Conservation (phyloP, 2,329 filamentous ascomycete genomes). For the Cordyceps cateniannulata region DNA sequence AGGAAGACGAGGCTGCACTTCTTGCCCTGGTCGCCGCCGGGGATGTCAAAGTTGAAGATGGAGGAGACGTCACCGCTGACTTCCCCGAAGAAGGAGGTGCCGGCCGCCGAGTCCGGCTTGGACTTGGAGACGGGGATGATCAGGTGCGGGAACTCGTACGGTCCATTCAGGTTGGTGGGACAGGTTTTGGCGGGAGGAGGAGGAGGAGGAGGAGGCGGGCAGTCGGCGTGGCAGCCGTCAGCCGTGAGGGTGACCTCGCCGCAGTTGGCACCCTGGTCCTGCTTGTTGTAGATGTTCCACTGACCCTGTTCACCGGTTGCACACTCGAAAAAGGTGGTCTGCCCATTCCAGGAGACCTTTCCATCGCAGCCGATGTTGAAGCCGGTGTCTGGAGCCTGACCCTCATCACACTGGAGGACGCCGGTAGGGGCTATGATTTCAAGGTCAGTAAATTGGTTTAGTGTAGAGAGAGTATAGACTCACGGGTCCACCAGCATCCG, state of each 20-base stretch:
- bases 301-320: slow-evolving; percentile 44
- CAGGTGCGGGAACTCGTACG: slow-evolving; percentile 53
- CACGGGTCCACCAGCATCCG: slow-evolving; percentile 59
- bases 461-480: slow-evolving; percentile 18
- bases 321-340: slow-evolving; percentile 53
- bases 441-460: neutral
- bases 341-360: slow-evolving; percentile 43
- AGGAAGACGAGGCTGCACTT: slow-evolving; percentile 60
- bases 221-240: slow-evolving; percentile 27
- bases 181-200: slow-evolving; percentile 27
- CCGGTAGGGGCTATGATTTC: slow-evolving; percentile 41
- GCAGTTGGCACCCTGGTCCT: slow-evolving; percentile 37
- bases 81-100: slow-evolving; percentile 49
- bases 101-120: slow-evolving; percentile 43
- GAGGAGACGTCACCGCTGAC: slow-evolving; percentile 47
- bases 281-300: slow-evolving; percentile 47
- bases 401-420: slow-evolving; percentile 56
- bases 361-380: slow-evolving; percentile 51
- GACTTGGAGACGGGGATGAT: slow-evolving; percentile 54
- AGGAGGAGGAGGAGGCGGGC: slow-evolving; percentile 13
- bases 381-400: slow-evolving; percentile 43
- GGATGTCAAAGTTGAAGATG: slow-evolving; percentile 66
- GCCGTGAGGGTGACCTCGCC: slow-evolving; percentile 40
- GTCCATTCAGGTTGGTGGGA: slow-evolving; percentile 36
- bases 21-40: slow-evolving; percentile 44